These are phyloP conservation scores for Dipteronia dyeriana DNA, from an alignment of 345 rosid genomes.

Conservation along the genomic window DNA sequence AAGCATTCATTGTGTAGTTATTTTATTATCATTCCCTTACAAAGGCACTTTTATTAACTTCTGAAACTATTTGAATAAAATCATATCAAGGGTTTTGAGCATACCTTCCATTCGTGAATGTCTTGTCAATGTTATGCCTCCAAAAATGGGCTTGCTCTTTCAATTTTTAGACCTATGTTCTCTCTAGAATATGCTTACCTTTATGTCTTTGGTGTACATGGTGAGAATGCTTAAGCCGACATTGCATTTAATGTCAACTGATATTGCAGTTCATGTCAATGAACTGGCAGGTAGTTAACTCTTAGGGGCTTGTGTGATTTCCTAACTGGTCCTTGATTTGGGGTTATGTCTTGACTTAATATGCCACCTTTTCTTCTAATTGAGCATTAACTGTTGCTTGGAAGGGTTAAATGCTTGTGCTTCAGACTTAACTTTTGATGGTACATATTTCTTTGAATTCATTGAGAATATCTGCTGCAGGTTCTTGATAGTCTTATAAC, in stretches of 20 bases:
- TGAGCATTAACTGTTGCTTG: neutral
- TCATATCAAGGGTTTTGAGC: neutral
- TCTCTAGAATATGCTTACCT: neutral
- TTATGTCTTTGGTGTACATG: neutral
- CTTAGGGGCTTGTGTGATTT: neutral
- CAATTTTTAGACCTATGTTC: neutral
- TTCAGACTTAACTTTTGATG: neutral
- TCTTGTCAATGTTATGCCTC: neutral
- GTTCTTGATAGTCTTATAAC: conserved; percentile 76
- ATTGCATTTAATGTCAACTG: neutral
- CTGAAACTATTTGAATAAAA: neutral
- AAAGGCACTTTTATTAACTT: neutral
- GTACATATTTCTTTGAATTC: neutral
- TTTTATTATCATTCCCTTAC: neutral
- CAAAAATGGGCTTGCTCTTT: neutral
- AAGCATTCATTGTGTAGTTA: conserved; percentile 17
- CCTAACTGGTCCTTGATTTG: neutral
- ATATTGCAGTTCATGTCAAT: neutral
- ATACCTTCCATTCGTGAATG: neutral
- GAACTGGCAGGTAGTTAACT: neutral
- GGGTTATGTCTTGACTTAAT: neutral
- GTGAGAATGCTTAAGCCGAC: neutral
- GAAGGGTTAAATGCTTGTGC: neutral
- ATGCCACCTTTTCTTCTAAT: neutral
- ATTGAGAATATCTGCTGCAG: conserved; percentile 41